Evolutionary conservation across 257 asterid genomes (phyloP).

Genomic region (Nicotiana attenuata): DNA sequence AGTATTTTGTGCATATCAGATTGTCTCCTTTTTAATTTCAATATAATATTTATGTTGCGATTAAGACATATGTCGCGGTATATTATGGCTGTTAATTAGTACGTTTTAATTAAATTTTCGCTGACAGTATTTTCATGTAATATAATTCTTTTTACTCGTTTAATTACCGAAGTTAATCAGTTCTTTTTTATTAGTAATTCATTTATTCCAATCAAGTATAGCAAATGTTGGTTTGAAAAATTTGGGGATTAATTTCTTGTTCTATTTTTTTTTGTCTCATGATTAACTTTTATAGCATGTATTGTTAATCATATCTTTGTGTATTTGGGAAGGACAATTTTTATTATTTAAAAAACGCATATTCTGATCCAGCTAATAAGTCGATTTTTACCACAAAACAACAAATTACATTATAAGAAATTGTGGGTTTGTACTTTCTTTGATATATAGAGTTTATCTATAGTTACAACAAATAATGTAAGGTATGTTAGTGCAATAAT

Average conservation of each 20-base stretch:
- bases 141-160: neutral
- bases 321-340: neutral
- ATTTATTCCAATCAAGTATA: neutral
- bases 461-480: no score
- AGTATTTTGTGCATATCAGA: conserved; percentile 16
- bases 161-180: neutral
- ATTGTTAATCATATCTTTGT: neutral
- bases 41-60: no score
- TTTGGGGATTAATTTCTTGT: neutral
- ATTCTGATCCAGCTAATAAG: neutral
- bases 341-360: neutral
- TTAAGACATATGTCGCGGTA: no score
- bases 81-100: neutral
- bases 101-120: neutral
- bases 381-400: neutral
- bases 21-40: conserved; percentile 16
- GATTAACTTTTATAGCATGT: neutral
- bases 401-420: neutral
- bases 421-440: no score
- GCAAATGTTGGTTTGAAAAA: neutral
- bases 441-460: no score
- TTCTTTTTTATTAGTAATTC: neutral
- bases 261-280: neutral
- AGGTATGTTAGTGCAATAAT: no score
- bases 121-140: neutral